A percentile compares a stretch with the other conserved stretches of the same genome.
Conservation (phyloP, 345 rosid genomes). For the Syzygium jambos region DNA sequence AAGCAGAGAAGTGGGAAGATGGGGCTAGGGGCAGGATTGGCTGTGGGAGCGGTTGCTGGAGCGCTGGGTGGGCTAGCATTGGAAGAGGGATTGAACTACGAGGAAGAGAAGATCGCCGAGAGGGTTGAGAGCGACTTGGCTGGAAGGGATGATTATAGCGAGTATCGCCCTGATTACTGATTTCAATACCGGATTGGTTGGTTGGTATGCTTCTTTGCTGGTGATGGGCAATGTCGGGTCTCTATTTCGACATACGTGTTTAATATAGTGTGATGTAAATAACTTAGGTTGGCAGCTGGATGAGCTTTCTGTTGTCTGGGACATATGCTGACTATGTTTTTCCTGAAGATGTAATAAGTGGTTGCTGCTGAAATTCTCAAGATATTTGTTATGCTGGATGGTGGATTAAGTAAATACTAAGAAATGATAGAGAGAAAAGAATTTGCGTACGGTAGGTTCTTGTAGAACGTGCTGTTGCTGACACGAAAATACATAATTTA, state of each 20-base stretch:
- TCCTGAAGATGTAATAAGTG: not conserved
- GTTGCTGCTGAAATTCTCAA: not conserved
- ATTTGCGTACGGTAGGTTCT: not conserved
- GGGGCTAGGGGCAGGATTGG: conserved; percentile 78
- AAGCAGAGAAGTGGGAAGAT: conserved; percentile 56
- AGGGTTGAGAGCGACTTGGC: conserved; percentile 50
- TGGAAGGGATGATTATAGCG: not conserved
- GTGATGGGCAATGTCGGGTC: not conserved
- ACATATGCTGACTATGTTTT: not conserved
- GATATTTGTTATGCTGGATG: not conserved
- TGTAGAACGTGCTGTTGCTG: not conserved
- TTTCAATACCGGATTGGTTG: not conserved
- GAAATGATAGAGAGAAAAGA: not conserved
- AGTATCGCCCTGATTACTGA: not conserved
- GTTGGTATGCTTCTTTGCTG: not conserved
- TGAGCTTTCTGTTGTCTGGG: not conserved
- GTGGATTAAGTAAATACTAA: not conserved
- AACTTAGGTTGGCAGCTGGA: not conserved
- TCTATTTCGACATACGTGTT: not conserved
- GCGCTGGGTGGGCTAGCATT: conserved; percentile 65
- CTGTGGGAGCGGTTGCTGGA: conserved; percentile 82
- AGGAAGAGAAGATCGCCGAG: conserved; percentile 59
- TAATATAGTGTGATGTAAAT: not conserved
- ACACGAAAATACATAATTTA: not conserved
- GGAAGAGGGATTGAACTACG: conserved; percentile 54